Evolutionary conservation across 495 filamentous ascomycete genomes (phyloP).

Genomic region (Evansstolkia leycettana): DNA sequence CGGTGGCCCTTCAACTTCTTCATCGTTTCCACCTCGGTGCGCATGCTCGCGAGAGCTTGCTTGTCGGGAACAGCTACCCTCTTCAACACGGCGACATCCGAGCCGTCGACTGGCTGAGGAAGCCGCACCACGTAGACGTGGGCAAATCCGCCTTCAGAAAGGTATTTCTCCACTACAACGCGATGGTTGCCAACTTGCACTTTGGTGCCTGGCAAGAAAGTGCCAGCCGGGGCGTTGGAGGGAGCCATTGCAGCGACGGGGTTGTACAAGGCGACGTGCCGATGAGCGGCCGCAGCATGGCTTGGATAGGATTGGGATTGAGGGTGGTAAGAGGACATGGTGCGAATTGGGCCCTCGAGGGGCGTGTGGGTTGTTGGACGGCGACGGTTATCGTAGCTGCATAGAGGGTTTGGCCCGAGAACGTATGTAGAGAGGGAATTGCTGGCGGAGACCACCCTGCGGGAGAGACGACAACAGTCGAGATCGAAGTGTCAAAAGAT

Average conservation of each 20-base stretch:
- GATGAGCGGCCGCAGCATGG: conserved; percentile 20
- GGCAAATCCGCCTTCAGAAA: conserved; percentile 96
- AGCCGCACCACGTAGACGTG: conserved; percentile 95
- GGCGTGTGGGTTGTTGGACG: not conserved
- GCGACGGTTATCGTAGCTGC: not conserved
- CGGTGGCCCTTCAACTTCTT: conserved; percentile 94
- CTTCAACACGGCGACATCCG: conserved; percentile 83
- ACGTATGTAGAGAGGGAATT: not conserved
- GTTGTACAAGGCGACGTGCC: conserved; percentile 35
- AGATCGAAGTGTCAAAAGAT: not conserved
- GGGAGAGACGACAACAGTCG: not conserved
- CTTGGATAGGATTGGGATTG: not conserved
- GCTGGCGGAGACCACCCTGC: not conserved
- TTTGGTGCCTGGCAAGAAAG: conserved; percentile 86
- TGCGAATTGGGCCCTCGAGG: not conserved
- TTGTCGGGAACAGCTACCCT: conserved; percentile 96
- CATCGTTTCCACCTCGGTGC: conserved; percentile 98
- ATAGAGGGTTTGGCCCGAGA: not conserved
- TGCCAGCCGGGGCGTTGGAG: conserved; percentile 68
- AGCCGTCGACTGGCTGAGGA: conserved; percentile 62
- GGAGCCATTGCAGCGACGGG: conserved; percentile 26
- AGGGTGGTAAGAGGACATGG: not conserved
- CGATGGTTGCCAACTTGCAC: conserved; percentile 89
- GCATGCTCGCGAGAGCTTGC: conserved; percentile 85
- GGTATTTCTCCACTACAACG: conserved; percentile 94